Percentiles rank a stretch among this genome's conserved stretches.
phyloP scores from a whole-genome alignment of 345 rosid species.

The Aquilaria sinensis region DNA sequence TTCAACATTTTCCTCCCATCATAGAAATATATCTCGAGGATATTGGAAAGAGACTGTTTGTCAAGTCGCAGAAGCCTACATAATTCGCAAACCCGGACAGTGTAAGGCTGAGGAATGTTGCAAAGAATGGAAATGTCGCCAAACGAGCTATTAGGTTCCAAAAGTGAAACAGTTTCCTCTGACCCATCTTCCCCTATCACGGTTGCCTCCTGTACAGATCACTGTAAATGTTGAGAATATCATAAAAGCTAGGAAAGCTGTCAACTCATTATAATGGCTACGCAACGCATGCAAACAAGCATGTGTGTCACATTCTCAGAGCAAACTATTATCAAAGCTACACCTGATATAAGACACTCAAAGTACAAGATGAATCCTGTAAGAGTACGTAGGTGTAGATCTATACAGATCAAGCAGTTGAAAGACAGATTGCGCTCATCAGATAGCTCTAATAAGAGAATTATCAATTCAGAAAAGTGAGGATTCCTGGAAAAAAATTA shows the following conservation, averaged over 20 bases:
- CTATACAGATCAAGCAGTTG: too few species aligned
- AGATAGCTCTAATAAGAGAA: too few species aligned
- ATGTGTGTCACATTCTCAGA: too few species aligned
- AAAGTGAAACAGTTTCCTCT: conserved; percentile 55
- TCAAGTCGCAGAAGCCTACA: conserved; percentile 83
- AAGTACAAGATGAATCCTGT: too few species aligned
- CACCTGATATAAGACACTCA: too few species aligned
- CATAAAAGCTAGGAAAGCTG: too few species aligned
- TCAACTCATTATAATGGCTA: too few species aligned
- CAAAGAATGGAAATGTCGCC: conserved; percentile 90
- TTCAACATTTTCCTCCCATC: conserved; percentile 82
- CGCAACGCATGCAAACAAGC: too few species aligned
- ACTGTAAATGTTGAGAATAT: not conserved
- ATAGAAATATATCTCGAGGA: conserved; percentile 83
- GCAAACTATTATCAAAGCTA: too few species aligned
- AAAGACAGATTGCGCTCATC: too few species aligned
- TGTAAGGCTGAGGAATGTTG: conserved; percentile 91
- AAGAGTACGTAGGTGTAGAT: too few species aligned
- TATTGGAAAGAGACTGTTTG: conserved; percentile 74
- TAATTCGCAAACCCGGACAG: conserved; percentile 68
- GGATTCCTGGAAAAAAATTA: not conserved
- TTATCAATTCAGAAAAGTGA: too few species aligned
- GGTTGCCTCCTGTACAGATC: conserved; percentile 53
- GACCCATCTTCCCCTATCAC: conserved; percentile 67
- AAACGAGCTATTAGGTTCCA: conserved; percentile 62